phyloP scores from a whole-genome alignment of 371 early-diverging fungal genomes.

The Mucor plumbeus region DNA sequence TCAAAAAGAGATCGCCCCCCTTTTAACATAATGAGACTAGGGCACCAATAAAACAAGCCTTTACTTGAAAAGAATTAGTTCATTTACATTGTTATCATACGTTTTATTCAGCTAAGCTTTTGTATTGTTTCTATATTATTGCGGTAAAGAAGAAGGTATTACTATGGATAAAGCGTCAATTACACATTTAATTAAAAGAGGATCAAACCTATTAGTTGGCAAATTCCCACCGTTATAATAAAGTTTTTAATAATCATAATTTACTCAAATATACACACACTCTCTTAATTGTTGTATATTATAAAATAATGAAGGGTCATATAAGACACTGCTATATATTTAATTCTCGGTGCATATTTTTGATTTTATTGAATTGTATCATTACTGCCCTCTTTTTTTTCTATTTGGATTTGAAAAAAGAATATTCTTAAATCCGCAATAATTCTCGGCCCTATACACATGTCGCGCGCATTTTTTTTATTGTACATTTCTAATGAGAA shows the following conservation, averaged over 20 bases:
- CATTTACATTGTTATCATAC: neutral
- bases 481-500: neutral
- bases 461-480: neutral
- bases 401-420: neutral
- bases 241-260: neutral
- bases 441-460: neutral
- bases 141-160: neutral
- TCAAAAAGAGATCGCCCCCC: constrained; percentile 10
- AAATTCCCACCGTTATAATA: neutral
- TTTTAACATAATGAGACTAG: neutral
- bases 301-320: neutral
- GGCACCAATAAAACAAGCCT: neutral
- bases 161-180: neutral
- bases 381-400: neutral
- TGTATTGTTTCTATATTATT: neutral
- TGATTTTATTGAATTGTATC: neutral
- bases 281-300: neutral
- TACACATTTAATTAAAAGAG: neutral
- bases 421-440: neutral
- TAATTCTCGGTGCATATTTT: neutral
- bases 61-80: neutral
- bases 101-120: neutral
- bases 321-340: neutral
- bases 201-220: neutral
- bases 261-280: neutral